Base-by-base conservation (phyloP, 495 filamentous ascomycete species). In the Pseudomonodictys pantanalensis region DNA sequence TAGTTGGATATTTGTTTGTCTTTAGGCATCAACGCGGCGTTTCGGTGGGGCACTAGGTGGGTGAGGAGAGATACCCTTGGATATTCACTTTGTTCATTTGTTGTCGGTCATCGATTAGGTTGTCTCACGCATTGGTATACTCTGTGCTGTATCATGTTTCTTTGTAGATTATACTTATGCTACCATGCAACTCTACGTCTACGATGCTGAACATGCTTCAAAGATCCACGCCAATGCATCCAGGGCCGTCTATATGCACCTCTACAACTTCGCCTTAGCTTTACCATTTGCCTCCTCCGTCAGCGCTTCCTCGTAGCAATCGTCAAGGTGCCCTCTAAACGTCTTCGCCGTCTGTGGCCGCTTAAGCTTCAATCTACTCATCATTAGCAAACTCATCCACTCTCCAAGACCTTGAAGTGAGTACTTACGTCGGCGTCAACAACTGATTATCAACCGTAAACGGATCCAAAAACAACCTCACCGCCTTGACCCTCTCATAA, bases 371-470 rank as follows among this genome's bases (percentile, higher is more conserved):
- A 98, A 75, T 44, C 92, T 97, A 43, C 59, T 49, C 26, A 32
- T 24, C 38, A 68, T 80, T 69, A 81, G 75, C 65, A 69, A 70
- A 30, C 22, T 30, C n/a, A 30, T 0, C 6, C 15, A 33, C 46
- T 8, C 17, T 26, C n/a, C 22, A 26, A 29, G 18, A 23, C 60
- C n/a, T 3, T 46, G 58, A 12, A 60, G 35, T 17, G 25, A 60
- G 42, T 53, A 89, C 90, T 83, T 81, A 97, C 92, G 93, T 98
- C 12, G 93, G 93, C 15, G 93, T 98, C 72, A 98, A 71, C 24
- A 97, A 78, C 75, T 95, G 87, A 69, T 98, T 97, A 63, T 97
- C 93, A 62, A 97, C 85, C 8, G 85, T 88, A 69, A 98, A 97
- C 5, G 93, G 93, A 50, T 98, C 93, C 18, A 96, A 52, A 68